Evolutionary conservation across 495 filamentous ascomycete genomes (phyloP), one percentile per base, ranked within the genome.

Genomic region (Filosporella fistucella): DNA sequence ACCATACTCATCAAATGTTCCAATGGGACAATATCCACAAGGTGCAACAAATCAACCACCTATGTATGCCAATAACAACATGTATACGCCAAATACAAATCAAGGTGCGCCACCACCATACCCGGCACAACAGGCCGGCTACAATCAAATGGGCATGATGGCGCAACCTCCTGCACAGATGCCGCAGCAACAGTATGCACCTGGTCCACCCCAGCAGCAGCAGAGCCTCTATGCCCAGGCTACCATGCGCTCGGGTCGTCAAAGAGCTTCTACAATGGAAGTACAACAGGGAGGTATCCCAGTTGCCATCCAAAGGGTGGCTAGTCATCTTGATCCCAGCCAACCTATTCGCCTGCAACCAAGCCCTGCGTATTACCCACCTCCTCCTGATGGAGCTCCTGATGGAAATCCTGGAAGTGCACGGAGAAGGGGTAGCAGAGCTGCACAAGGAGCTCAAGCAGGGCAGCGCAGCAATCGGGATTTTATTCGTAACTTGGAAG

Each of bases 321-420:
- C 91, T 10, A 95, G 89, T 60, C 93, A 96, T 63, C 81, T 99
- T 40, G 91, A 99, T 61, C 94, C 94, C 4, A 96, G 80, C 48
- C 88, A 90, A 26, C 94, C 94, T 0, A 97, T 99, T 59, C 76
- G 94, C 35, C 65, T 96, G 30, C 94, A 99, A 61, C 94, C 94
- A 5, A 96, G 89, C 49, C 94, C 94, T 2, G 94, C 94, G 7
- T 99, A 99, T 64, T 97, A 96, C 56, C 94, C 93, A 13, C 93
- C 93, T 8, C 91, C 91, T n/a, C 79, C 88, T 2, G 93, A 96
- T 51, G 91, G 89, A 7, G 67, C 70, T 9, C 61, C 84, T 10
- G 82, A 87, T 52, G 63, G 74, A 20, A 77, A 69, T 26, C 62
- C 75, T 24, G 67, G 69, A n/a, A 84, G 81, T 55, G 77, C 84